Conservation (phyloP, 768 basidiomycete species). For the Tylopilus subfusipes region DNA sequence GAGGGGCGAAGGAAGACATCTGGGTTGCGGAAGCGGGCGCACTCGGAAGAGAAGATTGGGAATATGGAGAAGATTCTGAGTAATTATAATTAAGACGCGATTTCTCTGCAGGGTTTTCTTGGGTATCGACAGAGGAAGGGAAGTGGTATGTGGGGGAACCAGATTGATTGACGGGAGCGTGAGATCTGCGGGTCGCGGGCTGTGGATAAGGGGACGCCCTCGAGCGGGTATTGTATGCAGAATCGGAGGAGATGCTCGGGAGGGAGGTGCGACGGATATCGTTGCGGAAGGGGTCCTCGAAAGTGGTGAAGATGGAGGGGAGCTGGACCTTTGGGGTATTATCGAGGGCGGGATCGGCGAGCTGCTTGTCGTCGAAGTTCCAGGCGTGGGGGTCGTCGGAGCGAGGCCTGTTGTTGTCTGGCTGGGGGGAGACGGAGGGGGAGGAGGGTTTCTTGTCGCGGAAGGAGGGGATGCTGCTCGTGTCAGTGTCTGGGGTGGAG, state of each 20-base stretch:
- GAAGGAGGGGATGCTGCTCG: conserved; percentile 51
- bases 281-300: conserved; percentile 55
- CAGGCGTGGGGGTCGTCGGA: conserved; percentile 25
- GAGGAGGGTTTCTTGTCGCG: conserved; percentile 59
- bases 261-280: conserved; percentile 63
- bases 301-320: conserved; percentile 69
- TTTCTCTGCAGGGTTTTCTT: conserved; percentile 39
- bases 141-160: conserved; percentile 53
- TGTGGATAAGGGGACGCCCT: conserved; percentile 58
- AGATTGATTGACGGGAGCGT: conserved; percentile 40
- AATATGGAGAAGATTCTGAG: conserved; percentile 44
- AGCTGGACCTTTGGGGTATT: conserved; percentile 57
- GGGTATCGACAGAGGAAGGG: conserved; percentile 42
- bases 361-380: conserved; percentile 37
- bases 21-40: conserved; percentile 51
- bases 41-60: conserved; percentile 48
- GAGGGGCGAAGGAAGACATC: conserved; percentile 48
- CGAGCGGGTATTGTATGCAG: conserved; percentile 38
- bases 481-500: conserved; percentile 65
- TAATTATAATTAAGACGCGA: conserved; percentile 40
- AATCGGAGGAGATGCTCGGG: conserved; percentile 55
- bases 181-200: conserved; percentile 44
- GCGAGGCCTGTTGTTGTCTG: conserved; percentile 44
- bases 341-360: conserved; percentile 40
- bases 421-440: conserved; percentile 47